These are phyloP conservation scores for Chlamydomonas incerta DNA, from an alignment of 139 green algal genomes.

Conservation along the genomic window DNA sequence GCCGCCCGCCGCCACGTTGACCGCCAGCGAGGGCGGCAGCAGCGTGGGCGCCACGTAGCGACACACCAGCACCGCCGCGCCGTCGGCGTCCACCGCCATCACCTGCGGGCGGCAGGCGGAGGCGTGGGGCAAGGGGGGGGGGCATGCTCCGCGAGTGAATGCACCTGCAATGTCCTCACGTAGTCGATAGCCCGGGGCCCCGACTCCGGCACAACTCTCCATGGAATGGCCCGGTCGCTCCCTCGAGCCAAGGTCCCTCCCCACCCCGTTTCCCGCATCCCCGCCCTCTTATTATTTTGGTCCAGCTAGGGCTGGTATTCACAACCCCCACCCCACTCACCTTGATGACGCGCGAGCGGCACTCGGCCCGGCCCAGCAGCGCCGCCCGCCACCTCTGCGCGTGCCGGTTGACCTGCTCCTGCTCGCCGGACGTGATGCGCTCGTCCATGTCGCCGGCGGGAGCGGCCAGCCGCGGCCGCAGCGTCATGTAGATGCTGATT, in stretches of 20 bases:
- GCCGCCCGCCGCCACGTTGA: neutral
- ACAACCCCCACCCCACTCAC: neutral
- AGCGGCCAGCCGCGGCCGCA: slow-evolving; percentile 57
- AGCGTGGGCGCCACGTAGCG: slow-evolving; percentile 59
- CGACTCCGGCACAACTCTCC: too few species aligned
- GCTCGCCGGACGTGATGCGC: slow-evolving; percentile 49
- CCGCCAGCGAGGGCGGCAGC: slow-evolving; percentile 54
- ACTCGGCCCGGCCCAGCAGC: slow-evolving; percentile 46
- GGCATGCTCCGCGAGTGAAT: too few species aligned
- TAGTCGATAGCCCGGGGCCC: too few species aligned
- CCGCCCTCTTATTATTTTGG: too few species aligned
- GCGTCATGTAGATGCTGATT: slow-evolving; percentile 55
- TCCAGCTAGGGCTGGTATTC: too few species aligned
- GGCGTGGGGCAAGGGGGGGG: too few species aligned
- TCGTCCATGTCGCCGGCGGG: slow-evolving; percentile 49
- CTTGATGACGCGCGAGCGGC: slow-evolving; percentile 30
- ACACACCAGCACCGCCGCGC: slow-evolving; percentile 57
- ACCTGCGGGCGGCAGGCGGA: neutral
- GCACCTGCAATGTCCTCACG: too few species aligned
- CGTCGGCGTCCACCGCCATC: slow-evolving; percentile 63
- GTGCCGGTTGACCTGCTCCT: slow-evolving; percentile 63
- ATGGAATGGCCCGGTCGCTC: too few species aligned
- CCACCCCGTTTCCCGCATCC: too few species aligned
- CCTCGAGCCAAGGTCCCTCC: too few species aligned
- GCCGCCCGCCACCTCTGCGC: slow-evolving; percentile 59